phyloP scores from a whole-genome alignment of 495 filamentous ascomycete genomes.

The Penicillium tannophilum region DNA sequence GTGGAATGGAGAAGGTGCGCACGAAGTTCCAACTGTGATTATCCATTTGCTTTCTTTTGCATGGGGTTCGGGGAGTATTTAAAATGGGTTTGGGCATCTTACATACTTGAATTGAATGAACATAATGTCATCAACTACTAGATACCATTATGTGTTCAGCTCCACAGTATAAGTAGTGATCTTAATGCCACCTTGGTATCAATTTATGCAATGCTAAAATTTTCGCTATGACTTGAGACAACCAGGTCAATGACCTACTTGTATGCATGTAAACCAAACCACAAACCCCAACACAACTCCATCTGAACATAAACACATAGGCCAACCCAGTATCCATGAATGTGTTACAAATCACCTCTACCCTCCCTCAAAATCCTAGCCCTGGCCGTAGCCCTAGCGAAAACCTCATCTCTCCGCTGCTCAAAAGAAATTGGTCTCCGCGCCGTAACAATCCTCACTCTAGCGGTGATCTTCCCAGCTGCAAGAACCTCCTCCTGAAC shows the following conservation, averaged over 20 bases:
- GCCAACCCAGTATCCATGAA: not conserved
- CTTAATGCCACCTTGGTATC: not conserved
- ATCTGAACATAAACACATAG: not conserved
- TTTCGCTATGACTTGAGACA: not conserved
- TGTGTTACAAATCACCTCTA: not conserved
- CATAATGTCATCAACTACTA: slow-evolving; percentile 13
- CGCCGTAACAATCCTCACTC: slow-evolving; percentile 56
- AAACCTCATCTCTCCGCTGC: slow-evolving; percentile 24
- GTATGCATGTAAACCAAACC: not conserved
- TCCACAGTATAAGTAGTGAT: not conserved
- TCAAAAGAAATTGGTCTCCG: slow-evolving; percentile 53
- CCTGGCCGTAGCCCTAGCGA: slow-evolving; percentile 24
- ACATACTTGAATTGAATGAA: slow-evolving; percentile 19
- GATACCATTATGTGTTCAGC: not conserved
- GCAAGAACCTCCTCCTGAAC: slow-evolving; percentile 54
- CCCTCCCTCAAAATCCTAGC: slow-evolving; percentile 11
- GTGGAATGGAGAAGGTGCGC: slow-evolving; percentile 86
- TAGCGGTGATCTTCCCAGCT: slow-evolving; percentile 43
- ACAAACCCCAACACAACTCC: not conserved
- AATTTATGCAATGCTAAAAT: not conserved
- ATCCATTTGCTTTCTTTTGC: slow-evolving; percentile 25
- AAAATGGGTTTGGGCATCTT: slow-evolving; percentile 25
- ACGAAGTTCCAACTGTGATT: slow-evolving; percentile 86
- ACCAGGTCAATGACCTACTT: not conserved
- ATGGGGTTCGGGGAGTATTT: slow-evolving; percentile 35